Evolutionary conservation across 768 basidiomycete species (phyloP).

Genomic region (Macrolepiota fuliginosa): DNA sequence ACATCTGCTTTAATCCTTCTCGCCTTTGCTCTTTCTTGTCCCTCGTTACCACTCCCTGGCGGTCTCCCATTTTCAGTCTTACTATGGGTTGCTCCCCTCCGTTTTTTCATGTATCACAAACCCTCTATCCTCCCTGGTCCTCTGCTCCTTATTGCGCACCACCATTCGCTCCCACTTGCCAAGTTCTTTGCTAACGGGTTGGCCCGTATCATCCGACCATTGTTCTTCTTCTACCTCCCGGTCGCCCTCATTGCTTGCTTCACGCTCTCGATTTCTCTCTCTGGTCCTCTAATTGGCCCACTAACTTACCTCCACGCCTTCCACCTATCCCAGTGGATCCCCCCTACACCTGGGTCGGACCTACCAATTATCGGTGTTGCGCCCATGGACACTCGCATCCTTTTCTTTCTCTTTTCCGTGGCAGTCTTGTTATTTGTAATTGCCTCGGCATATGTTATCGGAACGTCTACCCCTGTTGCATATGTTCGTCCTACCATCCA

Average conservation of each 20-base stretch:
- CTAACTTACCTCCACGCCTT: constrained; percentile 18
- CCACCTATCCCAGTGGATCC: background rate
- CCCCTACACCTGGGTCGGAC: constrained; percentile 11
- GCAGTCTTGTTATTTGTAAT: constrained; percentile 30
- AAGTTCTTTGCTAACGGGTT: constrained; percentile 38
- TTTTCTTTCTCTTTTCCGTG: constrained; percentile 37
- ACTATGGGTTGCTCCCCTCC: constrained; percentile 36
- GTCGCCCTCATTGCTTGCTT: constrained; percentile 38
- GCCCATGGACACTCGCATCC: constrained; percentile 47
- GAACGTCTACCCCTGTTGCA: constrained; percentile 25
- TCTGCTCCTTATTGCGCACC: constrained; percentile 37
- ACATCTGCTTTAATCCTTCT: constrained; percentile 40
- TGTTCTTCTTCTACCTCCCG: constrained; percentile 47
- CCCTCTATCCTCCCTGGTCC: constrained; percentile 40
- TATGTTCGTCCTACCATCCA: constrained; percentile 1
- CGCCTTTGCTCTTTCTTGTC: constrained; percentile 36
- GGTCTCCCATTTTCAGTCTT: constrained; percentile 39
- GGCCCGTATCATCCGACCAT: constrained; percentile 34
- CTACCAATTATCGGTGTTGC: constrained; percentile 22
- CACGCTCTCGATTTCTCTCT: constrained; percentile 47
- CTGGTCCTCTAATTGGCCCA: constrained; percentile 23
- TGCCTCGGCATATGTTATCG: constrained; percentile 30
- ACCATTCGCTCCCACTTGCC: constrained; percentile 41
- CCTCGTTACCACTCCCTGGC: constrained; percentile 33
- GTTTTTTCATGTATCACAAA: constrained; percentile 45